Base-by-base conservation (phyloP, 495 filamentous ascomycete genomes). In the Tuber magnatum region DNA sequence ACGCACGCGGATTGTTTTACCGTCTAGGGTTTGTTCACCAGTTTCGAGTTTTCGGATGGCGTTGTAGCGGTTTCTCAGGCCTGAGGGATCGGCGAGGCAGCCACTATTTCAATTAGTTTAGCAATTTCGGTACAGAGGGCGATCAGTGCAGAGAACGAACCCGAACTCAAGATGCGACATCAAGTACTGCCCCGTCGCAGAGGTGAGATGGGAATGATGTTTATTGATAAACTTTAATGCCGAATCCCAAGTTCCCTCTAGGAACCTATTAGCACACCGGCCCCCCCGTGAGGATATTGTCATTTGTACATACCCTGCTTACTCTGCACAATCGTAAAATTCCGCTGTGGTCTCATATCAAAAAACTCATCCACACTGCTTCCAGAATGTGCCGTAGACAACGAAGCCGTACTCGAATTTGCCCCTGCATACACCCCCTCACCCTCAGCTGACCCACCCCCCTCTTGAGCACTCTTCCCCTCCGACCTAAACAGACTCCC, bases 131-230 rank as follows among this genome's bases (percentile, higher is more conserved):
- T 5, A 16, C 9, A 32, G n/a, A 16, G 12, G n/a, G 51, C 1
- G n/a, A 14, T 5, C 5, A 32, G 3, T 2, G n/a, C 24, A 12
- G 9, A 56, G 24, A 28, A 61, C 51, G 2, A 32, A 61, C n/a
- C 93, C 93, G 82, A 94, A 96, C 77, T 95, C 92, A 41, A 94
- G 83, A 80, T 95, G 92, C 3, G 93, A 95, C 76, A 89, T 87
- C 65, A 97, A 85, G 77, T 93, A 91, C 41, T 90, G 84, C 48
- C 89, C 89, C 3, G 93, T 90, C 3, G 93, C 93, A 51, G 87
- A 84, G 10, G 89, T 81, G 1, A 97, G 82, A 68, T 90, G 88
- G 72, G 92, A 88, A 69, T 83, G 84, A 76, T 97, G 90, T 82
- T 97, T 97, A 42, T 88, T 88, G 72, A 94, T 85, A 79, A 97